phyloP scores from a whole-genome alignment of 306 rosid species.

The Medicago ruthenica region DNA sequence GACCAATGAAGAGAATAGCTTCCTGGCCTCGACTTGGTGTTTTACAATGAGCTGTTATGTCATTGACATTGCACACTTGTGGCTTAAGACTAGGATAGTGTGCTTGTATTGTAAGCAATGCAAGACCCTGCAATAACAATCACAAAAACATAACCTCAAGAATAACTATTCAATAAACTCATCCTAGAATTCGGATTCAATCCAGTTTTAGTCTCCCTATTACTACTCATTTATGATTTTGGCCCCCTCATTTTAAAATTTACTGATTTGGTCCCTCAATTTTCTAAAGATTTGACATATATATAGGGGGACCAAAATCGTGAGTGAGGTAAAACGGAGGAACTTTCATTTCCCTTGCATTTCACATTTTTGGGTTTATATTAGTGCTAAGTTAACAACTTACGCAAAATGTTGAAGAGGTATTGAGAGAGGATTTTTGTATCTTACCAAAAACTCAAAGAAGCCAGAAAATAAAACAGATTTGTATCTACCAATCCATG shows the following conservation, averaged over 20 bases:
- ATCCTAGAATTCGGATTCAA: not conserved
- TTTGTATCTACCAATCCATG: conserved; percentile 71
- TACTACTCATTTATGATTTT: too few relatives aligned
- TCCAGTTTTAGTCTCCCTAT: not conserved
- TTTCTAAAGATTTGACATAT: too few relatives aligned
- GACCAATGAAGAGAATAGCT: conserved; percentile 65
- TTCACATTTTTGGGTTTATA: not conserved
- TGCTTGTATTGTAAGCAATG: conserved; percentile 74
- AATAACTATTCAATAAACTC: not conserved
- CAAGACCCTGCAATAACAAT: conserved; percentile 61
- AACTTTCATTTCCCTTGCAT: not conserved
- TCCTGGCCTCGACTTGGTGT: conserved; percentile 51
- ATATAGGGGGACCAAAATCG: too few relatives aligned
- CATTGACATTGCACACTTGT: conserved; percentile 53
- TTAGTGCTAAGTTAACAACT: not conserved
- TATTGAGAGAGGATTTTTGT: not conserved
- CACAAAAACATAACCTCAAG: not conserved
- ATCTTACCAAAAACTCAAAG: conserved; percentile 75
- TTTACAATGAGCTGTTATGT: conserved; percentile 50
- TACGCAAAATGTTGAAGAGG: not conserved
- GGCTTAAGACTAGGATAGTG: conserved; percentile 71
- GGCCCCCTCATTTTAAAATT: too few relatives aligned
- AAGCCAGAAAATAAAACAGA: conserved; percentile 56
- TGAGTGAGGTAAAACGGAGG: too few relatives aligned
- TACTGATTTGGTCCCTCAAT: too few relatives aligned